Base-by-base conservation (phyloP, 495 filamentous ascomycete genomes). In the Aspergillus hancockii region DNA sequence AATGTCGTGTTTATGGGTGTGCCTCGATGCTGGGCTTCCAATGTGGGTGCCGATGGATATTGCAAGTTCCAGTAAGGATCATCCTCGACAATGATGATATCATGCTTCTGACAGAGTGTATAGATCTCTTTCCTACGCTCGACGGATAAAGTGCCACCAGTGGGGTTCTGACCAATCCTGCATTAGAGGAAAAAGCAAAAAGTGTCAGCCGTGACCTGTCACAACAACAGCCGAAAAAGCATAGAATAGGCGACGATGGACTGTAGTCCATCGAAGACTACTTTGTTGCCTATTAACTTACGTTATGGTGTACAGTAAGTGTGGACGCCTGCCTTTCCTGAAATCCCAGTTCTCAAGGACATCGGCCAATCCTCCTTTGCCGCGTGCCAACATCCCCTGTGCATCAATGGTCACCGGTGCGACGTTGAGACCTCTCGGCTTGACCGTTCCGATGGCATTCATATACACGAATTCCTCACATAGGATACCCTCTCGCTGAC, bases 41-140 rank as follows among this genome's bases (percentile, higher is more conserved):
- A 52, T 23, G 61, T 58, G 36, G 79, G 76, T 5, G 86, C 86
- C 3, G 88, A 90, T 2, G 90, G 90, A 63, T 83, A 97, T 66
- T 97, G 93, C 13, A 98, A 81, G 67, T 94, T 93, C 90, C 92
- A 98, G 75, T 98, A 98, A 3, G 93, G 93, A 56, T 96, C 92
- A 67, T 98, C 93, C 73, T 98, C 93, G 62, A 95, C 76, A 60
- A 97, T 96, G 65, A 97, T 84, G 57, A 98, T 85, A 71, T 98
- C 92, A 71, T 91, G 94, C 64, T 85, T 84, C 63, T 83, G 83
- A 75, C 91, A 96, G 36, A 97, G 69, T 8, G 79, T 81, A 71
- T 97, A 96, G 47, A 97, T 82, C 50, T 90, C 86, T 59, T 83
- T 88, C 55, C 90, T 81, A 34, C 93, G 85, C 58, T 85, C 72